A percentile compares a stretch with the other conserved stretches of the same genome.
Conservation (phyloP, 164 flowering plant genomes). For the Magnolia changhungtana region DNA sequence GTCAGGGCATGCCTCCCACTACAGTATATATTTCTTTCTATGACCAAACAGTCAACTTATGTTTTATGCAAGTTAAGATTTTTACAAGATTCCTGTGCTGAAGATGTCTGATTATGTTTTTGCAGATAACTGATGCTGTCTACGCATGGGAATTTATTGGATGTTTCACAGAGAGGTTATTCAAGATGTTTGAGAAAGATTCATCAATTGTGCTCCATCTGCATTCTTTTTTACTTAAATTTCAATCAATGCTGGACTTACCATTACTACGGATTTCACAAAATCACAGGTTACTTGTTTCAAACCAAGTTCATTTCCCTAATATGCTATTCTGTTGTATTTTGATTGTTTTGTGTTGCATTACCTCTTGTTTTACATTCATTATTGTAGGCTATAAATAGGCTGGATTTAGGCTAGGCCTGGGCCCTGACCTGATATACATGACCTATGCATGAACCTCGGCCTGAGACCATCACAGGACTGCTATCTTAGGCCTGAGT, state of each 20-base stretch:
- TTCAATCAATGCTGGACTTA: conserved; percentile 18
- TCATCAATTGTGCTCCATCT: conserved; percentile 21
- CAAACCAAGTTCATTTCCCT: not conserved
- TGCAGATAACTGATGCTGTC: conserved; percentile 23
- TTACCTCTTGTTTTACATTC: not conserved
- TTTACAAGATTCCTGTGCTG: not conserved
- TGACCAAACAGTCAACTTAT: not conserved
- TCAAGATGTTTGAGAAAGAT: conserved; percentile 22
- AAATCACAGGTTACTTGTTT: conserved; percentile 19
- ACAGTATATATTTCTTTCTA: too few relatives aligned
- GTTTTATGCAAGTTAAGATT: not conserved
- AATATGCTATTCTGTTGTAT: not conserved
- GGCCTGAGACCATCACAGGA: not conserved
- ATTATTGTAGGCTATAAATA: not conserved
- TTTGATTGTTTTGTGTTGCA: not conserved
- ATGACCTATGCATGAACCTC: not conserved
- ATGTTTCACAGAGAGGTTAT: conserved; percentile 9
- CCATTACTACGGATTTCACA: conserved; percentile 22
- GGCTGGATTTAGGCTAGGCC: not conserved
- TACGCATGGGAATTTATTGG: conserved; percentile 23
- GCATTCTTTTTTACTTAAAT: conserved; percentile 23
- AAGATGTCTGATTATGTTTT: not conserved
- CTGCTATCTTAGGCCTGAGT: too few relatives aligned
- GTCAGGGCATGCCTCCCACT: too few relatives aligned
- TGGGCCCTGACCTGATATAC: not conserved